Conservation (phyloP, 768 basidiomycete genomes). For the Polyporus arcularius region DNA sequence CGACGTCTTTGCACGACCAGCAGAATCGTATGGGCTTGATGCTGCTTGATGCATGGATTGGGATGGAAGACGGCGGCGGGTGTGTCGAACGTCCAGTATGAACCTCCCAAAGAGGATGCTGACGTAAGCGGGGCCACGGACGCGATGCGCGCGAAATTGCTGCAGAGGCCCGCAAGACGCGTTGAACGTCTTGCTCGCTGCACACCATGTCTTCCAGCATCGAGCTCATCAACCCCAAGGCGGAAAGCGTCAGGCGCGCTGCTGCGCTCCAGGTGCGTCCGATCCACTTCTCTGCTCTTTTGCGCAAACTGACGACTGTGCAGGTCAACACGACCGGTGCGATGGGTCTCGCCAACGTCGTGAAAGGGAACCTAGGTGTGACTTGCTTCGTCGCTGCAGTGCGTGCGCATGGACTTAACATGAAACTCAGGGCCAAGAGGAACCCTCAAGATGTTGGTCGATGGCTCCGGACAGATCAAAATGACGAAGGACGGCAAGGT, state of each 20-base stretch:
- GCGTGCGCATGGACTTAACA: neutral
- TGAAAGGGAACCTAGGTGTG: constrained; percentile 93
- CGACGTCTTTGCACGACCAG: no score
- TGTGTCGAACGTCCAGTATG: no score
- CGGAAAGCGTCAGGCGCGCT: constrained; percentile 87
- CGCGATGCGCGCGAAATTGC: neutral
- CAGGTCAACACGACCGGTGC: constrained; percentile 93
- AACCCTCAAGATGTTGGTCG: constrained; percentile 99
- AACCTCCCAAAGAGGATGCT: no score
- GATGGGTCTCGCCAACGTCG: constrained; percentile 95
- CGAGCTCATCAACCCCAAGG: constrained; percentile 96
- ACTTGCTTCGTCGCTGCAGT: constrained; percentile 1
- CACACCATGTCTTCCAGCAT: constrained; percentile 58
- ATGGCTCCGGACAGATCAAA: constrained; percentile 97
- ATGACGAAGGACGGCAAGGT: constrained; percentile 99
- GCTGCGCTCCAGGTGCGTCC: constrained; percentile 84
- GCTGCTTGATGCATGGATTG: no score
- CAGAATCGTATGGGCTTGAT: no score
- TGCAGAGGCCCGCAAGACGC: neutral
- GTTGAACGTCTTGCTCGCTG: neutral
- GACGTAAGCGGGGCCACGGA: neutral
- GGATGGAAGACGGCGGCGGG: no score
- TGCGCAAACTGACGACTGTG: constrained; percentile 10
- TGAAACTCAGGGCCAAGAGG: constrained; percentile 81
- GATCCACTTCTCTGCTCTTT: neutral